phyloP scores from a whole-genome alignment of 495 filamentous ascomycete species.

The Penicillium samsonianum region DNA sequence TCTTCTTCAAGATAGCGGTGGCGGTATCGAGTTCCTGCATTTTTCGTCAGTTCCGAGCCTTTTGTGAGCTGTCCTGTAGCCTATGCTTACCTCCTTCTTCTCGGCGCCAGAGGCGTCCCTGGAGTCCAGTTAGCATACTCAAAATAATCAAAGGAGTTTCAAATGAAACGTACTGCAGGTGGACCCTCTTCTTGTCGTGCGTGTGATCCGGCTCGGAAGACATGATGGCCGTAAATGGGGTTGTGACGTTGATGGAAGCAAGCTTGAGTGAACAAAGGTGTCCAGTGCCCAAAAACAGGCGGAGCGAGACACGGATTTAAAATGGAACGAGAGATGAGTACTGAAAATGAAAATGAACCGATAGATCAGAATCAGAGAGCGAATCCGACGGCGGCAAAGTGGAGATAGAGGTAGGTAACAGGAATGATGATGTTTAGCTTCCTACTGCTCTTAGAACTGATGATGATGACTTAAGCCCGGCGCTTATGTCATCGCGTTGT shows the following conservation, averaged over 20 bases:
- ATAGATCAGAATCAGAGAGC: constrained; percentile 23
- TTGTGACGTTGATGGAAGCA: constrained; percentile 28
- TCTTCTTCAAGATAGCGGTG: constrained; percentile 99
- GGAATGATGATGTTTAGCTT: constrained; percentile 34
- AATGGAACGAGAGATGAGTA: constrained; percentile 14
- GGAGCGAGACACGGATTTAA: constrained; percentile 4
- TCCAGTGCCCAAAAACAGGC: constrained; percentile 22
- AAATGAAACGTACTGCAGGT: constrained; percentile 70
- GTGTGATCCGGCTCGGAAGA: constrained; percentile 69
- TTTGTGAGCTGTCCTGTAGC: constrained; percentile 11
- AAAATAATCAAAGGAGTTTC: constrained; percentile 11
- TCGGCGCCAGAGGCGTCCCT: constrained; percentile 91
- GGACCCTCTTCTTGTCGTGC: constrained; percentile 80
- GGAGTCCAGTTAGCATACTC: constrained; percentile 37
- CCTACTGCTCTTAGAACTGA: constrained; percentile 41
- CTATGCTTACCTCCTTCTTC: constrained; percentile 70
- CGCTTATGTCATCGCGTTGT: constrained; percentile 26
- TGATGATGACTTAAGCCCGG: constrained; percentile 44
- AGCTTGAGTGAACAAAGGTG: constrained; percentile 25
- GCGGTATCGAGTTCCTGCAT: constrained; percentile 82
- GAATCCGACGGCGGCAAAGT: constrained; percentile 24
- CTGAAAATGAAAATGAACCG: constrained; percentile 21
- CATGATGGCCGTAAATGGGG: constrained; percentile 31
- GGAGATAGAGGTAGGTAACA: constrained; percentile 23
- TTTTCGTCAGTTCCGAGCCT: constrained; percentile 31